Conservation (phyloP, 208 protist genomes). For the Leishmania martiniquensis region DNA sequence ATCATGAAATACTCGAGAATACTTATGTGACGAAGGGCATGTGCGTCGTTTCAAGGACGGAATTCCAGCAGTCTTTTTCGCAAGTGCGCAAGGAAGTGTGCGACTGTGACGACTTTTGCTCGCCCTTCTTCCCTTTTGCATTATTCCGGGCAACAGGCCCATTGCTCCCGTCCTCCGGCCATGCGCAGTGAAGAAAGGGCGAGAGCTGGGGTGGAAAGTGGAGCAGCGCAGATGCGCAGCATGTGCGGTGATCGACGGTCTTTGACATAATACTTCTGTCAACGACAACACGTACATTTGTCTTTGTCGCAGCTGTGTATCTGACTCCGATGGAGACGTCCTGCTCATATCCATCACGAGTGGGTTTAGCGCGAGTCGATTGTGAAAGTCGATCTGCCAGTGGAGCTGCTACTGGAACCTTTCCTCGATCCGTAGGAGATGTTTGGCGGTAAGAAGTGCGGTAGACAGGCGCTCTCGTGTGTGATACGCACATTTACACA, state of each 20-base stretch:
- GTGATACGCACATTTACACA: neutral
- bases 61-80: neutral
- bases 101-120: neutral
- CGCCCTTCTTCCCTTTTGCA: neutral
- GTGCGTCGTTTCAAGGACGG: neutral
- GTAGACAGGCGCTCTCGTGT: neutral
- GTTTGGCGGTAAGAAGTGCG: neutral
- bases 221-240: neutral
- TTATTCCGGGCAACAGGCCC: neutral
- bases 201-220: neutral
- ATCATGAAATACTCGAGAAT: neutral
- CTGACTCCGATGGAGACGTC: neutral
- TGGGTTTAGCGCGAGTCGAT: neutral
- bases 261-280: neutral
- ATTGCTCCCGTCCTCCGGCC: neutral
- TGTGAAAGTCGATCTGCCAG: neutral
- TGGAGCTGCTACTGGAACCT: neutral
- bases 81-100: neutral
- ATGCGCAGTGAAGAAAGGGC: neutral
- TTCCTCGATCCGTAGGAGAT: neutral
- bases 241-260: neutral
- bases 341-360: neutral
- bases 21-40: neutral
- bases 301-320: neutral
- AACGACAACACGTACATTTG: neutral